A percentile compares a stretch with the other conserved stretches of the same genome.
phyloP scores from a whole-genome alignment of 345 rosid species.

The Moringa oleifera region DNA sequence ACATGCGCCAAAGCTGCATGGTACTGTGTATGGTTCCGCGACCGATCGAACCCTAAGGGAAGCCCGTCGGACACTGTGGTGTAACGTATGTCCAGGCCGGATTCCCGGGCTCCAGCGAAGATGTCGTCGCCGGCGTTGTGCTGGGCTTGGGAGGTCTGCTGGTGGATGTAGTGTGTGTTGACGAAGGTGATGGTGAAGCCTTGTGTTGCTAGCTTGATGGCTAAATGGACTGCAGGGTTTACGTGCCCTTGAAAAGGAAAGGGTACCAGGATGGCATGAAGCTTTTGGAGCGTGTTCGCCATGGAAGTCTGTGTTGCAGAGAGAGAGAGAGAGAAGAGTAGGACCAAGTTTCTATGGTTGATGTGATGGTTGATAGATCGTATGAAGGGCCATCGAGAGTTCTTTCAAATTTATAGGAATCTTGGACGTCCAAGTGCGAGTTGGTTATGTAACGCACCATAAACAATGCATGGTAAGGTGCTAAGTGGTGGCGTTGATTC shows the following conservation, averaged over 20 bases:
- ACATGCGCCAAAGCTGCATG: constrained; percentile 43
- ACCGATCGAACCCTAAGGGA: constrained; percentile 61
- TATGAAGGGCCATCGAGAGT: too few relatives aligned
- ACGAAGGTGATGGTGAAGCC: constrained; percentile 76
- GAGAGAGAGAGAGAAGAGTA: not conserved
- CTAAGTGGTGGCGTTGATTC: too few relatives aligned
- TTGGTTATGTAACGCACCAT: too few relatives aligned
- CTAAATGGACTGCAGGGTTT: constrained; percentile 57
- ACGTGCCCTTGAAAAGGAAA: constrained; percentile 85
- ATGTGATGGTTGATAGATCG: too few relatives aligned
- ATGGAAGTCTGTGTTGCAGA: constrained; percentile 11
- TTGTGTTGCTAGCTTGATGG: constrained; percentile 64
- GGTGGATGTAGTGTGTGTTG: constrained; percentile 59
- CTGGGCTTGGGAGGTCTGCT: constrained; percentile 34
- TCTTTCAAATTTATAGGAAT: too few relatives aligned
- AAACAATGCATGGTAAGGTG: too few relatives aligned
- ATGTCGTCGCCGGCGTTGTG: constrained; percentile 28
- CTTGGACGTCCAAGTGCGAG: too few relatives aligned
- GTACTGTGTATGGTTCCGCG: constrained; percentile 68
- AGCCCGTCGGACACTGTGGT: constrained; percentile 70
- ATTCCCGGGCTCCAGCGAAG: constrained; percentile 42
- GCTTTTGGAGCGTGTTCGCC: constrained; percentile 39
- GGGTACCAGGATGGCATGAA: constrained; percentile 55
- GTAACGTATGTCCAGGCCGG: constrained; percentile 68
- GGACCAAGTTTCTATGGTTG: too few relatives aligned